A percentile compares a stretch with the other conserved stretches of the same genome.
phyloP scores from a whole-genome alignment of 768 basidiomycete species.

The Artomyces pyxidatus region DNA sequence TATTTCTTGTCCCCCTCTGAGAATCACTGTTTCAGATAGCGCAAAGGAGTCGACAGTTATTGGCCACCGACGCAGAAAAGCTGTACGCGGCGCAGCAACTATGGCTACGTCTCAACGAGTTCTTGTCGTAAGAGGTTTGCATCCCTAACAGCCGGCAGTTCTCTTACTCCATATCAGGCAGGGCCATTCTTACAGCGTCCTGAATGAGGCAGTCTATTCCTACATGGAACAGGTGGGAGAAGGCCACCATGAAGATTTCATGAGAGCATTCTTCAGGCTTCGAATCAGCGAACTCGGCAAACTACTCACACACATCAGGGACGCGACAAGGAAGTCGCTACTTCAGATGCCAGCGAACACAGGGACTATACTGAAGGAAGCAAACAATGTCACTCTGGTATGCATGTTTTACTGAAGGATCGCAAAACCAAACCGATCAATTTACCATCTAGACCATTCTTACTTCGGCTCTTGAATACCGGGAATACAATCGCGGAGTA shows the following conservation, averaged over 20 bases:
- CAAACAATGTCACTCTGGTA: constrained; percentile 64
- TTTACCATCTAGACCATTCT: constrained; percentile 48
- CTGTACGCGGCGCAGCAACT: constrained; percentile 73
- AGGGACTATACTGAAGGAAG: constrained; percentile 47
- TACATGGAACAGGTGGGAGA: constrained; percentile 58
- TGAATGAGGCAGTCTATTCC: constrained; percentile 60
- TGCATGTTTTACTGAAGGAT: constrained; percentile 16
- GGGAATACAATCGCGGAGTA: constrained; percentile 58
- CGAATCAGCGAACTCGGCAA: constrained; percentile 58
- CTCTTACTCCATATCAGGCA: constrained; percentile 28
- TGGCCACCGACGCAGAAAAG: constrained; percentile 82
- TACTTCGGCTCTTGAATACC: constrained; percentile 65
- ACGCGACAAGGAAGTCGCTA: constrained; percentile 36
- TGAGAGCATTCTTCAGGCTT: constrained; percentile 79
- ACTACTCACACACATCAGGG: constrained; percentile 53
- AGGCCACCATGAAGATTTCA: constrained; percentile 60
- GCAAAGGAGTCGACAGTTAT: constrained; percentile 62
- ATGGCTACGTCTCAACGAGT: constrained; percentile 70
- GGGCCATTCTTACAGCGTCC: constrained; percentile 48
- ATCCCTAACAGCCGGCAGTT: background rate
- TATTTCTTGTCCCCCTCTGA: background rate
- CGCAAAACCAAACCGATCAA: no score
- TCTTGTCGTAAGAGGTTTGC: constrained; percentile 42
- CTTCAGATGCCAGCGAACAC: constrained; percentile 38
- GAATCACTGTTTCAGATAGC: constrained; percentile 52